A percentile compares a stretch with the other conserved stretches of the same genome.
Evolutionary conservation across 1,139 yeast genomes (phyloP).

Genomic region (Ogataea hybrid): DNA sequence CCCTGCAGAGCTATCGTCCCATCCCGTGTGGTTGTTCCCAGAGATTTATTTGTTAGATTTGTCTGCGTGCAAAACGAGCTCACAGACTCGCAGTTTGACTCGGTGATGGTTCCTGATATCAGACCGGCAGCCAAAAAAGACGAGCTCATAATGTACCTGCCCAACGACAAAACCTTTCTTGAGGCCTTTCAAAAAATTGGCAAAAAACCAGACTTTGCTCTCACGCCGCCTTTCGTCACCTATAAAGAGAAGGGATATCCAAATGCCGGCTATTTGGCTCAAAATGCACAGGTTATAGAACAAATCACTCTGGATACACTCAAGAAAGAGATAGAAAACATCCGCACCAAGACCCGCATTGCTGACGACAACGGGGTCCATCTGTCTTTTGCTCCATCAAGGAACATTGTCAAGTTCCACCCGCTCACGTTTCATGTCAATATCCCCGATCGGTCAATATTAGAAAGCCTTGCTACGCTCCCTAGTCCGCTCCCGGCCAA

Average conservation of each 20-base stretch:
- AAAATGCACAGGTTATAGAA: conserved; percentile 13
- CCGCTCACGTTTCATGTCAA: conserved; percentile 3
- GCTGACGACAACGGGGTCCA: neutral
- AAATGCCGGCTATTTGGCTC: conserved; percentile 11
- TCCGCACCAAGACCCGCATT: neutral
- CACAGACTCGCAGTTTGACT: conserved; percentile 2
- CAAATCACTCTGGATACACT: conserved; percentile 9
- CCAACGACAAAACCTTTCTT: conserved; percentile 7
- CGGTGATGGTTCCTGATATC: conserved; percentile 12
- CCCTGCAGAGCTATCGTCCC: conserved; percentile 26
- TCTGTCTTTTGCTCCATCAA: neutral
- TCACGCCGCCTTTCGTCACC: conserved; percentile 3
- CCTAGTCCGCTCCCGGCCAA: conserved; percentile 6
- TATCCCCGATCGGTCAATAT: conserved; percentile 1
- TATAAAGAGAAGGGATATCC: neutral
- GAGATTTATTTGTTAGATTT: conserved; percentile 24
- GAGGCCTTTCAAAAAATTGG: neutral
- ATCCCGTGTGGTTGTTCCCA: conserved; percentile 25
- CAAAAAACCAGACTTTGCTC: neutral
- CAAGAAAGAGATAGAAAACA: neutral
- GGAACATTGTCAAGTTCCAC: neutral
- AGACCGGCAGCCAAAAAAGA: neutral
- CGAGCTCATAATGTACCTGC: conserved; percentile 8
- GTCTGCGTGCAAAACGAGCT: conserved; percentile 18
- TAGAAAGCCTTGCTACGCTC: neutral